A percentile compares a stretch with the other conserved stretches of the same genome.
Evolutionary conservation across 805 yeast species (phyloP).

Genomic region (Metschnikowia drakensbergensis): DNA sequence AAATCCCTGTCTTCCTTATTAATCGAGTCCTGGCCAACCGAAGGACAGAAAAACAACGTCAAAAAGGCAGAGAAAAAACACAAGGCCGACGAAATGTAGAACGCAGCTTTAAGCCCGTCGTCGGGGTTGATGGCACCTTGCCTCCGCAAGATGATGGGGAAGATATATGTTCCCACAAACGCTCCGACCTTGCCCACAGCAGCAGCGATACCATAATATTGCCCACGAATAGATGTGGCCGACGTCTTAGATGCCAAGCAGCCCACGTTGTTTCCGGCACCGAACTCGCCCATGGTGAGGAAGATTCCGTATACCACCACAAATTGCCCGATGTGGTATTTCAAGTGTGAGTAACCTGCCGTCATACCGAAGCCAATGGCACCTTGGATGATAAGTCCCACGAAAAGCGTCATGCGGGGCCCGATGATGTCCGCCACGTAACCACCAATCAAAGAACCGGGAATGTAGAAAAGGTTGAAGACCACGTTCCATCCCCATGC

Average conservation of each 20-base stretch:
- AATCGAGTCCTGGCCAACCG: constrained; percentile 80
- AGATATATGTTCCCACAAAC: constrained; percentile 82
- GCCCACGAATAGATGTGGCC: constrained; percentile 86
- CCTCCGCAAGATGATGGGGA: constrained; percentile 70
- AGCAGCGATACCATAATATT: constrained; percentile 87
- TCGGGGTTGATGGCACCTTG: constrained; percentile 47
- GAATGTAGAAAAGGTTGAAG: constrained; percentile 80
- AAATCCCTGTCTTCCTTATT: constrained; percentile 72
- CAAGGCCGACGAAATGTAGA: constrained; percentile 75
- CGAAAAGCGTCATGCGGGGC: constrained; percentile 73
- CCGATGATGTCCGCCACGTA: constrained; percentile 79
- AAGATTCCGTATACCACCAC: constrained; percentile 88
- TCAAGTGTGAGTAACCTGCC: constrained; percentile 54
- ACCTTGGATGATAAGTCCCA: constrained; percentile 72
- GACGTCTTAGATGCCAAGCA: constrained; percentile 80
- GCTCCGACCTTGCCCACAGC: constrained; percentile 93
- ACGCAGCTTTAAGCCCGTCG: constrained; percentile 68
- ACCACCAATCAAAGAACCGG: constrained; percentile 91
- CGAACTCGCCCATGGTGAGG: constrained; percentile 84
- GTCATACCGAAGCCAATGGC: constrained; percentile 82
- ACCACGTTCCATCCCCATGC: constrained; percentile 93
- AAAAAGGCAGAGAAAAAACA: constrained; percentile 69
- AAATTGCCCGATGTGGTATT: constrained; percentile 66
- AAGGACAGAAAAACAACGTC: constrained; percentile 70
- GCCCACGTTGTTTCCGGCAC: constrained; percentile 93